Evolutionary conservation across 2,329 filamentous ascomycete genomes (phyloP), one percentile per base, ranked within the genome.

Genomic region (Onygena corvina): DNA sequence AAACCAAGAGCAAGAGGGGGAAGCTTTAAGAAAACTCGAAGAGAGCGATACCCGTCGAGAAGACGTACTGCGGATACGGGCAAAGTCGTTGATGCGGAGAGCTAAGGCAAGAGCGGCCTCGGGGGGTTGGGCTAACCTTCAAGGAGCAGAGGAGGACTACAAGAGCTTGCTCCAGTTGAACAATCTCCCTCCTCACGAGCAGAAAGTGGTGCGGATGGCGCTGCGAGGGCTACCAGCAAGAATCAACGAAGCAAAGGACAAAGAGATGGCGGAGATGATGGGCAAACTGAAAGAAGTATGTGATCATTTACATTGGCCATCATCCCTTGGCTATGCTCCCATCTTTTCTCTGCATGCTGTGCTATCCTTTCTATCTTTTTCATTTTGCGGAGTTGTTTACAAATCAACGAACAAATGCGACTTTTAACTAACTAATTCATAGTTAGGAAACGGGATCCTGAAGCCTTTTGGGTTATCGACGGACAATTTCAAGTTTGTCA

Each of bases 181-280:
- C n/a, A 79, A 77, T 53, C 71, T 95, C 1, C 75, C 79, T 0
- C 59, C 73, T 0, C 72, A 78, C 6, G 89, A 95, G 59, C 71
- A 70, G 61, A 80, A 75, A 58, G 76, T 83, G 12, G 83, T 93
- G 1, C 72, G 79, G 47, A 67, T 71, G 23, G 83, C 87, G 57
- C 71, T 93, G 52, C 66, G 72, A 11, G 69, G 72, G 18, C 67
- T 96, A 33, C 86, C 86, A 1, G 70, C 75, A 1, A 74, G 76
- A 53, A 76, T 87, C 46, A 85, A 90, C 55, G 77, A 76, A 14
- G 88, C 89, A 1, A 86, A 88, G 67, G 83, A 94, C 61, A 77
- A 76, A 57, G 92, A 98, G 67, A 86, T 92, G 77, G 82, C 77
- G 2, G 90, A 98, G 69, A 95, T 96, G 88, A 94, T 94, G 88